A percentile compares a stretch with the other conserved stretches of the same genome.
These are phyloP conservation scores for Bretziella fagacearum DNA, from an alignment of 2,329 filamentous ascomycete species.

Conservation along the genomic window DNA sequence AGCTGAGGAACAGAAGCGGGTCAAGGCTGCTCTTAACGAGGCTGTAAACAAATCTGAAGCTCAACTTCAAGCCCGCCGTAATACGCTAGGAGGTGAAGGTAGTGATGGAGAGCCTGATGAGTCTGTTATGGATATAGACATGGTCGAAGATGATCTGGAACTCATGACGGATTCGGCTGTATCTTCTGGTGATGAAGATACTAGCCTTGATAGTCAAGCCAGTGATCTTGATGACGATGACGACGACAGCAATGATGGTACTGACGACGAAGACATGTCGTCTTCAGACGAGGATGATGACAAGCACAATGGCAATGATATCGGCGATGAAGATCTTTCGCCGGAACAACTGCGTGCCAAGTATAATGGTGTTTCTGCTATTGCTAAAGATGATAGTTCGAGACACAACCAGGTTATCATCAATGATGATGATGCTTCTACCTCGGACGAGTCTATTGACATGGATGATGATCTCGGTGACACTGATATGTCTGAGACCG, in stretches of 20 bases:
- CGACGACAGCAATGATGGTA: slow-evolving; percentile 21
- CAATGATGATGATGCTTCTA: slow-evolving; percentile 18
- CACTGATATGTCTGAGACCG: slow-evolving; percentile 29
- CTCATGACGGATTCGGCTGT: slow-evolving; percentile 20
- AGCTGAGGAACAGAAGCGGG: slow-evolving; percentile 44
- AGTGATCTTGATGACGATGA: slow-evolving; percentile 21
- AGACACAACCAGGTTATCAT: slow-evolving; percentile 15
- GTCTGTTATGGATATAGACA: slow-evolving; percentile 24
- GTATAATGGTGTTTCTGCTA: slow-evolving; percentile 44
- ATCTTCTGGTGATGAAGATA: slow-evolving; percentile 23
- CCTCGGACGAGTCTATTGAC: slow-evolving; percentile 26
- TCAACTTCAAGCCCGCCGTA: slow-evolving; percentile 42
- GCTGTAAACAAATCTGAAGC: slow-evolving; percentile 56
- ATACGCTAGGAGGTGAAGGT: slow-evolving; percentile 32
- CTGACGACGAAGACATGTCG: slow-evolving; percentile 38
- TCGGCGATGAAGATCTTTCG: slow-evolving; percentile 47
- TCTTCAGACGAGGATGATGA: slow-evolving; percentile 47
- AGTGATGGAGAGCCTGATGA: slow-evolving; percentile 25
- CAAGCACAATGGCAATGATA: slow-evolving; percentile 29
- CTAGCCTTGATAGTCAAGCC: slow-evolving; percentile 21
- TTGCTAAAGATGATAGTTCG: neutral
- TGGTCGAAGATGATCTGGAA: slow-evolving; percentile 28
- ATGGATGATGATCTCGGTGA: slow-evolving; percentile 24
- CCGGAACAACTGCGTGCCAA: slow-evolving; percentile 53
- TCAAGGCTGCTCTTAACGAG: slow-evolving; percentile 53